Base-by-base conservation (phyloP, 495 filamentous ascomycete species). In the Bombardia bombarda region DNA sequence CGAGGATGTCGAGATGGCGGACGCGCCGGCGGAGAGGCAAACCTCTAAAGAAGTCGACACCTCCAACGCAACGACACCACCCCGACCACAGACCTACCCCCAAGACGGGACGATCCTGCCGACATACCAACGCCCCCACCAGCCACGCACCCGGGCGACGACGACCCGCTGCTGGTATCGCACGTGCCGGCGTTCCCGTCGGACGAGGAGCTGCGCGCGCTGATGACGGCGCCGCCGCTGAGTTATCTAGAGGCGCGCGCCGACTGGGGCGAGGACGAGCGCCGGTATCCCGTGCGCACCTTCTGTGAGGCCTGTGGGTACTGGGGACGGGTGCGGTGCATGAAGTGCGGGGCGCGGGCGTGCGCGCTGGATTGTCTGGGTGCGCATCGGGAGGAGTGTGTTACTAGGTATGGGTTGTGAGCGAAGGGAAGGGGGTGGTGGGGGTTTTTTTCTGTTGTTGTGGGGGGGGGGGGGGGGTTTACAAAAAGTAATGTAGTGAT, bases 231-330 rank as follows among this genome's bases (percentile, higher is more conserved):
- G 28, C 83, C 86, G 20, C 83, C 88, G 17, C 63, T 95, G 22
- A 79, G 75, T n/a, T 95, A 94, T 59, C 74, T 78, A 39, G 86
- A 84, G 22, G 81, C 89, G 20, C 71, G 84, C n/a, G 80, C 75
- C 0, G 68, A 64, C 9, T 77, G 78, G 43, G 51, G 33, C 7
- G 60, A 50, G 7, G 61, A 56, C 30, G 52, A 65, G 40, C 38
- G 34, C 13, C 23, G 45, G 41, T 79, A 76, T 38, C 79, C 86
- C n/a, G 65, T 71, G 40, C 70, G 87, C 39, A 56, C 60, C 20
- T 95, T 95, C 56, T 95, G 89, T 65, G 86, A 84, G 55, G 81
- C 90, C 39, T 95, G 89, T 63, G 89, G 89, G 23, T 94, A 92
- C 61, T 95, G 90, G 89, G 89, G 89, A 1, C 74, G 83, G 49